A percentile compares a stretch with the other conserved stretches of the same genome.
phyloP scores from a whole-genome alignment of 345 rosid genomes.

The Stellera chamaejasme region DNA sequence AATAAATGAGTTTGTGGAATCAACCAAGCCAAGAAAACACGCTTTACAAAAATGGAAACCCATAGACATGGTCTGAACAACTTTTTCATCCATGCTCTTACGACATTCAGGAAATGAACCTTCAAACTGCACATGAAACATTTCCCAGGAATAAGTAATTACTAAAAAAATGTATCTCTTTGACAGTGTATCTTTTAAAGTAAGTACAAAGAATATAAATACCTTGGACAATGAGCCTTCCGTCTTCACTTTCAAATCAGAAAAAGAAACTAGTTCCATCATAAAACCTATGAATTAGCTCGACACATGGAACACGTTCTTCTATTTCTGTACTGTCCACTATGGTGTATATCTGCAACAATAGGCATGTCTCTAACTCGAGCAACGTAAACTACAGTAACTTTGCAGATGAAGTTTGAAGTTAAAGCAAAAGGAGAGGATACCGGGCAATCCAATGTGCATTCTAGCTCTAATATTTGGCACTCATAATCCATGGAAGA shows the following conservation, averaged over 20 bases:
- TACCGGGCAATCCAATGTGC: constrained; percentile 72
- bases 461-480: constrained; percentile 69
- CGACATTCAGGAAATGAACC: constrained; percentile 20
- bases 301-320: constrained; percentile 41
- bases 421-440: constrained; percentile 1
- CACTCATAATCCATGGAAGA: constrained; percentile 36
- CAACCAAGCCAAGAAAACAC: too few species aligned
- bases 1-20: constrained; percentile 7
- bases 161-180: not conserved
- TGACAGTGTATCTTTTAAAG: not conserved
- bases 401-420: constrained; percentile 2
- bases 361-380: not conserved
- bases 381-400: not conserved
- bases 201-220: constrained; percentile 10
- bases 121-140: constrained; percentile 44
- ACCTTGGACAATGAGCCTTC: constrained; percentile 63
- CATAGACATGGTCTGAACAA: not conserved
- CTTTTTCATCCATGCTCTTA: constrained; percentile 32
- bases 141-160: not conserved
- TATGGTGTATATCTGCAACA: constrained; percentile 48
- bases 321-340: constrained; percentile 48
- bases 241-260: constrained; percentile 44
- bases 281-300: constrained; percentile 46
- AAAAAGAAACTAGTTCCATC: constrained; percentile 29
- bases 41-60: too few species aligned